phyloP scores from a whole-genome alignment of 306 rosid genomes.

The Adenanthera pavonina region DNA sequence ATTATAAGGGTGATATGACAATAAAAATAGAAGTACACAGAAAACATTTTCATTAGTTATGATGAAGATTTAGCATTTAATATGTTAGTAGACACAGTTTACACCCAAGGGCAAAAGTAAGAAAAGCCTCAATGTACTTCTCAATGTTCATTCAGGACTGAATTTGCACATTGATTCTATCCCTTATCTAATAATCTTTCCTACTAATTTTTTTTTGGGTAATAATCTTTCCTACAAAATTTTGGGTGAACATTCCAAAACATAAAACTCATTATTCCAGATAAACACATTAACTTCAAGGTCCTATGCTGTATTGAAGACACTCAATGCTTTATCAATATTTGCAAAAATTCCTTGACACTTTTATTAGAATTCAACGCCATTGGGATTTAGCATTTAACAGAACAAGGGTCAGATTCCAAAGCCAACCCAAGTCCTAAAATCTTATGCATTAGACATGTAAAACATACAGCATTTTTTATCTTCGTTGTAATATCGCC shows the following conservation, averaged over 20 bases:
- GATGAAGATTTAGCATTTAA: neutral
- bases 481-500: constrained; percentile 37
- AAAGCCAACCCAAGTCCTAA: neutral
- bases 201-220: too few relatives aligned
- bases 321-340: neutral
- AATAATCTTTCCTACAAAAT: neutral
- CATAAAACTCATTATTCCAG: neutral
- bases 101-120: neutral
- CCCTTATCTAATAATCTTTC: neutral
- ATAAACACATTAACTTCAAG: constrained; percentile 6
- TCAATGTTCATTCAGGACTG: neutral
- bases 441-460: constrained; percentile 7
- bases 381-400: constrained; percentile 15
- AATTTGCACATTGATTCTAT: neutral
- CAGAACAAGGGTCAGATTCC: constrained; percentile 20
- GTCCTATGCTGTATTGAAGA: neutral
- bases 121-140: neutral
- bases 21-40: neutral
- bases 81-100: neutral
- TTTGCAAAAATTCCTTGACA: neutral
- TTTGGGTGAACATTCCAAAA: neutral
- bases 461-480: constrained; percentile 72
- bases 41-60: neutral
- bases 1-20: neutral
- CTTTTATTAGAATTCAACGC: neutral